Base-by-base conservation (phyloP, 257 asterid genomes). In the Solanum acaule region DNA sequence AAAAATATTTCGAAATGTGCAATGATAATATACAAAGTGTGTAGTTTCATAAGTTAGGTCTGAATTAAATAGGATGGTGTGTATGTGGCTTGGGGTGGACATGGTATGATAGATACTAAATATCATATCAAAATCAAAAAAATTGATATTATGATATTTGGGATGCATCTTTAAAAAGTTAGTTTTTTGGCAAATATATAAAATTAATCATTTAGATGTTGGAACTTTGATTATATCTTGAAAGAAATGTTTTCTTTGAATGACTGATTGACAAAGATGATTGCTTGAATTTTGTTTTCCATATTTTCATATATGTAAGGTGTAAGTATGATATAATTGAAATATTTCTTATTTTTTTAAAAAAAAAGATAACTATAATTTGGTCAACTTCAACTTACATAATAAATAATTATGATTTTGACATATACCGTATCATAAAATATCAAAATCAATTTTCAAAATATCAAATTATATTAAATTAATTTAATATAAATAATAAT, bases 41-140 rank as follows among this genome's bases (percentile, higher is more conserved):
- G 16, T 65, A 65, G 6, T 65, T n/a, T 65, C 3, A 63, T n/a
- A 11, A 65, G 7, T 65, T 5, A 1, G 2, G 15, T n/a, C 0
- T 4, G 8, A 63, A 63, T 56, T 56, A 7, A 56, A 56, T 1
- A 56, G 2, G 29, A 10, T 46, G 56, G 56, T 61, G 29, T 23
- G 29, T 10, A 63, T n/a, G 31, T n/a, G 3, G 1, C 16, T 63
- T 10, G 33, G 16, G 71, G 4, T n/a, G 31, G 31, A n/a, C 15
- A 63, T n/a, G 3, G 3, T 10, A 63, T 10, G 6, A 1, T n/a
- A 10, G 16, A 63, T 63, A 10, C 7, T 63, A 63, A 10, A 63
- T 63, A n/a, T 2, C 16, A n/a, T 63, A 63, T 10, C 14, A 2
- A 23, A 63, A 63, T 10, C 0, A 9, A 22, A 61, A 23, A 3